Base-by-base conservation (phyloP, 225 moss, liverwort and hornwort species). In the Marchantia polymorpha region DNA sequence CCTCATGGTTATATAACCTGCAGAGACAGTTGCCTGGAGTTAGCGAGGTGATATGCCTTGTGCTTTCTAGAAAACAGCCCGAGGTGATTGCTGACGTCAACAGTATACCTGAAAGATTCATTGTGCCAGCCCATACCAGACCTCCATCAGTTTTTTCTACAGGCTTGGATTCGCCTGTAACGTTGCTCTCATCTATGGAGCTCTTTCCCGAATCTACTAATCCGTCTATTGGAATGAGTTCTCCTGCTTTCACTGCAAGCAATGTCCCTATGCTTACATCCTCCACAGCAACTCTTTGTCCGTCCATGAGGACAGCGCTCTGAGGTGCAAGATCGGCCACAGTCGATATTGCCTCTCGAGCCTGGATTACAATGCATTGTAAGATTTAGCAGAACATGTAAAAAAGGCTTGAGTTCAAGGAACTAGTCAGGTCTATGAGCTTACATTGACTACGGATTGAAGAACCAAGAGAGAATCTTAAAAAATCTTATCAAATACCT, bases 221-320 rank as follows among this genome's bases (percentile, higher is more conserved):
- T 83, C 97, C 94, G 83, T 99, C 97, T 77, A 99, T 89, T 52
- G 97, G 97, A 78, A 99, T 87, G 7, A 91, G 88, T 78, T 99
- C 94, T 78, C 94, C 94, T 15, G 92, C 87, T 85, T 93, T 97
- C 20, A 99, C 93, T 76, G 94, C 88, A 79, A 99, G 89, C 48
- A 92, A 83, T 39, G 92, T 91, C 83, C 93, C 97, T 51, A 93
- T 82, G 63, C 82, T 80, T 65, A 99, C 93, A 56, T 93, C 97
- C 74, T 99, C 94, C 66, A 94, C 94, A 78, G 82, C 80, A 39
- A 99, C 93, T 85, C 77, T 86, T 79, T 75, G 84, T 65, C 93
- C 93, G 74, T 94, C 91, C 81, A 83, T 70, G 52, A 94, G 89
- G 61, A 89, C 91, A 46, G 93, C 94, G 83, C 83, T 94, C 81